phyloP scores from a whole-genome alignment of 495 filamentous ascomycete genomes.

The Aspergillus conjunctus region DNA sequence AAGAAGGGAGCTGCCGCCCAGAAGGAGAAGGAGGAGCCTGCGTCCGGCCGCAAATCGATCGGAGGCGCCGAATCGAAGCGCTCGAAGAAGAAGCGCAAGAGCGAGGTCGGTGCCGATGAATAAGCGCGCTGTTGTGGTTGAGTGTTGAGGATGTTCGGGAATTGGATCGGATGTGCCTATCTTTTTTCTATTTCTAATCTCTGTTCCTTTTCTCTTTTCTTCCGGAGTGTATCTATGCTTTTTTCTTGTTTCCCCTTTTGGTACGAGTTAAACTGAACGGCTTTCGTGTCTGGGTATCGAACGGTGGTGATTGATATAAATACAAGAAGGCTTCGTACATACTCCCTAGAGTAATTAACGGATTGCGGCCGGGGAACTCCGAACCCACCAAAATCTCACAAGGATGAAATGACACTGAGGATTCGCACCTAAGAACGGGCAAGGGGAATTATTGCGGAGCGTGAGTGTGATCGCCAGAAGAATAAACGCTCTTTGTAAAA shows the following conservation, averaged over 20 bases:
- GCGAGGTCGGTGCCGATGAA: constrained; percentile 39
- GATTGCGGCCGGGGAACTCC: constrained; percentile 3
- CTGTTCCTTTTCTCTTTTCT: background rate
- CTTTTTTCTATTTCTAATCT: constrained; percentile 19
- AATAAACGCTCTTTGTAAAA: too few species aligned
- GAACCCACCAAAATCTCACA: background rate
- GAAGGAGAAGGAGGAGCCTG: constrained; percentile 48
- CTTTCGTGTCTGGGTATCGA: background rate
- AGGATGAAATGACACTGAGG: too few species aligned
- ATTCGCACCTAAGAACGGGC: background rate
- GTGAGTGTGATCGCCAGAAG: too few species aligned
- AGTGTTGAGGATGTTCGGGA: background rate
- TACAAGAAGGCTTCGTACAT: background rate
- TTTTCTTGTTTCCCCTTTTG: background rate
- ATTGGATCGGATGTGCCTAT: constrained; percentile 8
- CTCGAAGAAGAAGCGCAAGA: constrained; percentile 69
- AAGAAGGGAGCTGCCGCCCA: constrained; percentile 40
- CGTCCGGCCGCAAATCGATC: constrained; percentile 56
- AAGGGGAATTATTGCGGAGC: background rate
- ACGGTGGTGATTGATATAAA: background rate
- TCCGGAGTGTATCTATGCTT: background rate
- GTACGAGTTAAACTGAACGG: background rate
- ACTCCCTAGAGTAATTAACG: background rate
- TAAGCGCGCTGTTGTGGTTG: constrained; percentile 23
- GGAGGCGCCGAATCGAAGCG: constrained; percentile 50